phyloP scores from a whole-genome alignment of 2,329 filamentous ascomycete species.

The Paraphoma chrysanthemicola region DNA sequence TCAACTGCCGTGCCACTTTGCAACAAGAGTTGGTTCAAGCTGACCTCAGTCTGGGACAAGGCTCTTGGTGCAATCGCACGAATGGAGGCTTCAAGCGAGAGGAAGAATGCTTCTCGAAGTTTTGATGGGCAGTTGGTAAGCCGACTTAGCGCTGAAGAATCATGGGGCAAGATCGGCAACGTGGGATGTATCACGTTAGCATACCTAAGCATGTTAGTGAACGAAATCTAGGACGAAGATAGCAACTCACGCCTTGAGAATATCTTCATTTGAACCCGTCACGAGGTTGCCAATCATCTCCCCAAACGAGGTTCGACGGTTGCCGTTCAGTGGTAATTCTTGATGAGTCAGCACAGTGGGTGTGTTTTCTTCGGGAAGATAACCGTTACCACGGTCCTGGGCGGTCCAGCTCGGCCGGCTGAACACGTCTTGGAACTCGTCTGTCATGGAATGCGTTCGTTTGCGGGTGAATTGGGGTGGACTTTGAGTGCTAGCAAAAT shows the following conservation, averaged over 20 bases:
- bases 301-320: slow-evolving; percentile 44
- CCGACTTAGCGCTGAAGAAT: slow-evolving; percentile 40
- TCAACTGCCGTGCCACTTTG: slow-evolving; percentile 39
- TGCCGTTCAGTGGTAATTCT: slow-evolving; percentile 41
- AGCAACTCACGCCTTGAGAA: slow-evolving; percentile 41
- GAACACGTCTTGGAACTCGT: slow-evolving; percentile 43
- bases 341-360: slow-evolving; percentile 31
- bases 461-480: slow-evolving; percentile 43
- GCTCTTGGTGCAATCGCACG: slow-evolving; percentile 40
- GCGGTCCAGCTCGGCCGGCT: slow-evolving; percentile 41
- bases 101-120: slow-evolving; percentile 45
- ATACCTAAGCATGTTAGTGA: slow-evolving; percentile 36
- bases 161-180: slow-evolving; percentile 42
- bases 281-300: slow-evolving; percentile 45
- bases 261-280: slow-evolving; percentile 42
- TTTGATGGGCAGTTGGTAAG: slow-evolving; percentile 44
- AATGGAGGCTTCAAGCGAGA: slow-evolving; percentile 42
- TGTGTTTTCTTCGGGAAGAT: slow-evolving; percentile 22
- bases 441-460: slow-evolving; percentile 48
- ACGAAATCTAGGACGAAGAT: no score
- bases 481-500: slow-evolving; percentile 37
- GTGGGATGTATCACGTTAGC: slow-evolving; percentile 46
- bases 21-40: slow-evolving; percentile 35
- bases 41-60: slow-evolving; percentile 33
- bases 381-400: slow-evolving; percentile 43